Evolutionary conservation across 2,329 filamentous ascomycete species (phyloP).

Genomic region (Talaromyces albobiverticillius): DNA sequence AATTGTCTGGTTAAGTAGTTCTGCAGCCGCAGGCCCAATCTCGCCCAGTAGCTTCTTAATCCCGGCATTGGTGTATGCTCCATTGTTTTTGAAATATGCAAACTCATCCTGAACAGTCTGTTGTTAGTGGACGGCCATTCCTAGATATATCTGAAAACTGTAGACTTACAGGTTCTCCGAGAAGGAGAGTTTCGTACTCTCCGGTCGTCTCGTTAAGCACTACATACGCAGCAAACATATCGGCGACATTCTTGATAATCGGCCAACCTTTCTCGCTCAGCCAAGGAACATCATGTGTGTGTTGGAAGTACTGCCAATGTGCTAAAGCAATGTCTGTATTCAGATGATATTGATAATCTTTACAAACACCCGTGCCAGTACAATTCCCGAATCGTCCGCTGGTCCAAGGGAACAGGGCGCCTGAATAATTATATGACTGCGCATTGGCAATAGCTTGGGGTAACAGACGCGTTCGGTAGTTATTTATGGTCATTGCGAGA

Average conservation of each 20-base stretch:
- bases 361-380: conserved; percentile 56
- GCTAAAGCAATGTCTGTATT: conserved; percentile 61
- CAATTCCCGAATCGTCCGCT: conserved; percentile 61
- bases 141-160: no score
- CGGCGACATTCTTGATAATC: conserved; percentile 56
- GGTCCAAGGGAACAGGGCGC: conserved; percentile 61
- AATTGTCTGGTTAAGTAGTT: conserved; percentile 7
- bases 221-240: conserved; percentile 45
- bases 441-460: conserved; percentile 56
- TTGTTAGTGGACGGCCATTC: no score
- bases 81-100: conserved; percentile 59
- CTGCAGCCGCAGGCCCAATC: conserved; percentile 36
- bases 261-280: conserved; percentile 53
- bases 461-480: conserved; percentile 53
- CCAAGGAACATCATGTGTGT: conserved; percentile 51
- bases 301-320: conserved; percentile 54
- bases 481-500: conserved; percentile 55
- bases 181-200: conserved; percentile 37
- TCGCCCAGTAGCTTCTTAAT: conserved; percentile 50
- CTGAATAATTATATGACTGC: conserved; percentile 46
- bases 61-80: conserved; percentile 59
- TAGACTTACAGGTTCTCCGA: not conserved
- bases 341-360: conserved; percentile 63
- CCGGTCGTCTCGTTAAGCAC: conserved; percentile 53
- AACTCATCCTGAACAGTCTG: conserved; percentile 57